phyloP scores from a whole-genome alignment of 2,329 filamentous ascomycete species.

The Orbilia javanica region DNA sequence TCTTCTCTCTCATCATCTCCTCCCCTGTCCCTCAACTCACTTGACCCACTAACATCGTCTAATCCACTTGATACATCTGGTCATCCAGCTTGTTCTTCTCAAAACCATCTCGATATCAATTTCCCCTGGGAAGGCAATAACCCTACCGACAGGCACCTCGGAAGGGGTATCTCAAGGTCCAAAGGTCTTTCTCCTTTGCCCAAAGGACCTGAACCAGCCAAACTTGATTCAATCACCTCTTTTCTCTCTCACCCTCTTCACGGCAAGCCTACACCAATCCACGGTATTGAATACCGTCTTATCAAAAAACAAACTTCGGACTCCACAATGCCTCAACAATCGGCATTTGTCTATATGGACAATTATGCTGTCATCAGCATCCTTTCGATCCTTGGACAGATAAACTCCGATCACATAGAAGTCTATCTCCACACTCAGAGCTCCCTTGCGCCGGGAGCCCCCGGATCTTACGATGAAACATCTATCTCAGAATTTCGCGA shows the following conservation, averaged over 20 bases:
- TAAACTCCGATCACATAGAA: constrained; percentile 24
- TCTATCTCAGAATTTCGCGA: constrained; percentile 39
- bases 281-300: constrained; percentile 11
- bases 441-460: constrained; percentile 1
- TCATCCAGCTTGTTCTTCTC: not conserved
- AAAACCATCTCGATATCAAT: constrained; percentile 35
- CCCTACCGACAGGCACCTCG: too few relatives aligned
- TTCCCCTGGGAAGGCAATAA: constrained; percentile 33
- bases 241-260: not conserved
- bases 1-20: not conserved
- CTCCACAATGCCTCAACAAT: constrained; percentile 27
- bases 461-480: constrained; percentile 13
- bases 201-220: too few relatives aligned
- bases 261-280: not conserved
- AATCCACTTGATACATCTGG: too few relatives aligned
- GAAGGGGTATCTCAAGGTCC: too few relatives aligned
- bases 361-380: constrained; percentile 40
- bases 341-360: constrained; percentile 45
- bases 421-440: constrained; percentile 45
- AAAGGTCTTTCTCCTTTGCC: too few relatives aligned
- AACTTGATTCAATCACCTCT: not conserved
- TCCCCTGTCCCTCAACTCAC: too few relatives aligned
- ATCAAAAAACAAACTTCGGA: constrained; percentile 5
- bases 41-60: not conserved
- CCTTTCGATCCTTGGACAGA: constrained; percentile 26